Evolutionary conservation across 495 filamentous ascomycete species (phyloP), one percentile per base, ranked within the genome.

Genomic region (Aspergillus nanangensis): DNA sequence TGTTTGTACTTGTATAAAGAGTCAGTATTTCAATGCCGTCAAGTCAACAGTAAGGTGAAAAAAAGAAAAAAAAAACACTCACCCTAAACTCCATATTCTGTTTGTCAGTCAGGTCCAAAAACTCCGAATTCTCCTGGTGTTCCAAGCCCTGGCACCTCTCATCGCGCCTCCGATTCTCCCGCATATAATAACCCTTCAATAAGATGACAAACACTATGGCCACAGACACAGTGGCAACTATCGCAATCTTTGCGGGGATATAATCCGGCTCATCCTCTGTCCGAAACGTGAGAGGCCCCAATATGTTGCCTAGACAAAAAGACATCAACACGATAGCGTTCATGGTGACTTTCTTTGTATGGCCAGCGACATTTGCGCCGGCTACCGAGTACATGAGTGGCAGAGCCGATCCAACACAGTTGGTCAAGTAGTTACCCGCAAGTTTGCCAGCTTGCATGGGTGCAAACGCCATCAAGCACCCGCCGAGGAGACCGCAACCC

Each of bases 291-390:
- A 74, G 66, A 18, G 77, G 78, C 2, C 77, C 78, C 7, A 79
- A 60, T 36, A 81, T 80, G 48, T 80, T 79, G 4, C 81, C 83
- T 10, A 84, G 56, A 14, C 75, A 81, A 66, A 84, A 86, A 23
- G 73, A 73, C 32, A 74, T 75, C 14, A 74, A 61, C 29, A 84
- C 56, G 24, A 85, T 58, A n/a, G 80, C 76, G 20, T 75, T 76
- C 36, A 75, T 75, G 8, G 73, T 70, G 37, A 81, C 65, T n/a
- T 72, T 68, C 60, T 78, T 79, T 8, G 74, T 76, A 29, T 75
- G 68, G 0, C 74, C 72, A 2, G 72, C 70, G 3, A 66, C 56
- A 25, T 78, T 77, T 13, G 72, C 59, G 0, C 56, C 60, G 0
- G 65, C 67, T 41, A 69, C 62, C 25, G 67, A 66, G 43, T 78